These are phyloP conservation scores for Anisogramma anomala DNA, from an alignment of 2,329 filamentous ascomycete genomes.

Conservation along the genomic window DNA sequence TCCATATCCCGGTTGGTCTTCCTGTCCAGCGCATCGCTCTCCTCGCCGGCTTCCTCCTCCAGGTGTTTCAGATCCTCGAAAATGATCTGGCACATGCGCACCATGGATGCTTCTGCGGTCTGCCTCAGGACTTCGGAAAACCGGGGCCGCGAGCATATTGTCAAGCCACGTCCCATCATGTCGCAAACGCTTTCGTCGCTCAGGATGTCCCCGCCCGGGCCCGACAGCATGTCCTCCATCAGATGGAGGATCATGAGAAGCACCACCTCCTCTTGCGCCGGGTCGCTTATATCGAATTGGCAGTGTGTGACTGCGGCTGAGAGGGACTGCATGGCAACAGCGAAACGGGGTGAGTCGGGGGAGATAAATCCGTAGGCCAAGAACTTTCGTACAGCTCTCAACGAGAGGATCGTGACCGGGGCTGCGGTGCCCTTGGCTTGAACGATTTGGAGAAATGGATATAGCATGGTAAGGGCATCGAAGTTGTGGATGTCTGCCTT, in stretches of 20 bases:
- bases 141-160: conserved; percentile 89
- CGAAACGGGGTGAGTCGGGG: conserved; percentile 71
- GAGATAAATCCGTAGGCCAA: conserved; percentile 88
- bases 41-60: conserved; percentile 61
- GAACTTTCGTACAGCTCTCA: conserved; percentile 92
- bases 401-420: conserved; percentile 85
- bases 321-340: conserved; percentile 85
- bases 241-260: conserved; percentile 86
- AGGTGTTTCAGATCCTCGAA: conserved; percentile 86
- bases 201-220: conserved; percentile 82
- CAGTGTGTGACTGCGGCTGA: conserved; percentile 95
- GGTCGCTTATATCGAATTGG: conserved; percentile 92
- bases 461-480: conserved; percentile 77
- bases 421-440: conserved; percentile 92
- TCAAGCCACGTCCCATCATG: conserved; percentile 97
- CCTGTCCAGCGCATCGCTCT: conserved; percentile 53
- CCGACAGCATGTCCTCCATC: conserved; percentile 97
- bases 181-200: conserved; percentile 97
- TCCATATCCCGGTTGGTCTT: conserved; percentile 58
- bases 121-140: conserved; percentile 82
- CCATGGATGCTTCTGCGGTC: conserved; percentile 93
- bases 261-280: conserved; percentile 89
- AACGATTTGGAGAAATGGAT: conserved; percentile 93
- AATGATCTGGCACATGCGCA: conserved; percentile 97
- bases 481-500: conserved; percentile 68